These are phyloP conservation scores for Escallonia herrerae DNA, from an alignment of 129 eudicot species.

Conservation along the genomic window DNA sequence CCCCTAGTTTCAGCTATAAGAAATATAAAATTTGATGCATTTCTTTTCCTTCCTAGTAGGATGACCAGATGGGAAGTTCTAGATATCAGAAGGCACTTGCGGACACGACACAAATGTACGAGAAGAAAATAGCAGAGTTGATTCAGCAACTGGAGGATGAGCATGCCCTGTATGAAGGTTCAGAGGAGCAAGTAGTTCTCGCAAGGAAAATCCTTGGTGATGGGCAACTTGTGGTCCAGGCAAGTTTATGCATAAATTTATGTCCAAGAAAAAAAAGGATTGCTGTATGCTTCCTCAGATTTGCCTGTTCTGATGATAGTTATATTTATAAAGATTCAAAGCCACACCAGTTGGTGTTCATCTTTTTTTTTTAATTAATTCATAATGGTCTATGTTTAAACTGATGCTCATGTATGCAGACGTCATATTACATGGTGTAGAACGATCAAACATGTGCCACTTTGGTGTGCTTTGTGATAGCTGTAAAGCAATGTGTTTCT, in stretches of 20 bases:
- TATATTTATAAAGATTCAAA: too few species aligned
- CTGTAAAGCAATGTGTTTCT: too few species aligned
- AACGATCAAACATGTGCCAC: too few species aligned
- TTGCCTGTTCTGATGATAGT: neutral
- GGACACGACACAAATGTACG: constrained; percentile 74
- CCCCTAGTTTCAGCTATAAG: neutral
- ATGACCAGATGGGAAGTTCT: constrained; percentile 48
- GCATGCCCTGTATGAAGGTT: constrained; percentile 26
- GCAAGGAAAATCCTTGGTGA: constrained; percentile 32
- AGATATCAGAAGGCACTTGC: constrained; percentile 64
- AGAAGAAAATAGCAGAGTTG: constrained; percentile 47
- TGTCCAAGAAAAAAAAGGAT: neutral
- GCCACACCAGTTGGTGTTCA: too few species aligned
- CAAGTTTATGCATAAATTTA: constrained; percentile 13
- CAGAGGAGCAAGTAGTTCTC: constrained; percentile 40
- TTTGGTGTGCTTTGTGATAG: too few species aligned
- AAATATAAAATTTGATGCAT: constrained; percentile 12
- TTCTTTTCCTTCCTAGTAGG: constrained; percentile 21
- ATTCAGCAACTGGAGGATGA: constrained; percentile 47
- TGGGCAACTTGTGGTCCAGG: constrained; percentile 47
- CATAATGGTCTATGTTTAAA: too few species aligned
- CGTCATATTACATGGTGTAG: too few species aligned
- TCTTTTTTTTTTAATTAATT: too few species aligned
- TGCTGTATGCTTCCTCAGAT: neutral
- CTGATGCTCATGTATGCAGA: too few species aligned